A percentile compares a stretch with the other conserved stretches of the same genome.
These are phyloP conservation scores for Pseudozyma pruni DNA, from an alignment of 1,284 basidiomycete species.

Conservation along the genomic window DNA sequence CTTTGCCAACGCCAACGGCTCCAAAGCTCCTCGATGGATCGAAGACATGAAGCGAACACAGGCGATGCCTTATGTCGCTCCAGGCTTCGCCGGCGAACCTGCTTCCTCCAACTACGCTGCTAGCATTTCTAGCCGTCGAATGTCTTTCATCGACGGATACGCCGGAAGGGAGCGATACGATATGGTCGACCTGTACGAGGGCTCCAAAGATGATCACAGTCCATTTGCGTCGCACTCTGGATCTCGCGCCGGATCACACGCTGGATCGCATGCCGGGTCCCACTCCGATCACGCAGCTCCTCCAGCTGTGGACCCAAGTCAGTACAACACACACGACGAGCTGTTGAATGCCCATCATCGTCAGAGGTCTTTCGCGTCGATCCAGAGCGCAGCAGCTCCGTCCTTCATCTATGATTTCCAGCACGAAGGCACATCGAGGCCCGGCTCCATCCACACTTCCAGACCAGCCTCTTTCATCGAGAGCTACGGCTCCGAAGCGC, in stretches of 20 bases:
- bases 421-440: constrained; percentile 44
- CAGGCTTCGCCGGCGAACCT: constrained; percentile 22
- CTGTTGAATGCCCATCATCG: constrained; percentile 9
- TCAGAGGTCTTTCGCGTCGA: constrained; percentile 21
- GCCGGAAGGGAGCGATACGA: constrained; percentile 13
- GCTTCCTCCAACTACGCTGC: constrained; percentile 16
- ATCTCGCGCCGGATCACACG: too few relatives aligned
- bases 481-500: constrained; percentile 26
- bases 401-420: constrained; percentile 35
- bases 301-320: constrained; percentile 7
- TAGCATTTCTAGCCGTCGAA: constrained; percentile 12
- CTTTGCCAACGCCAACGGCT: constrained; percentile 11
- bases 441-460: constrained; percentile 26
- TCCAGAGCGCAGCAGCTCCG: constrained; percentile 11
- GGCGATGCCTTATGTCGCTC: constrained; percentile 40
- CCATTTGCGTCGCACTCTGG: too few relatives aligned
- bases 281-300: constrained; percentile 5
- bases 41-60: constrained; percentile 38
- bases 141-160: constrained; percentile 6
- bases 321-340: constrained; percentile 23
- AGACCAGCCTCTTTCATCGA: too few relatives aligned
- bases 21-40: constrained; percentile 46
- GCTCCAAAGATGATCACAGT: neutral
- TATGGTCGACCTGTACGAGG: constrained; percentile 29
- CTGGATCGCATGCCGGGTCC: neutral